phyloP scores from a whole-genome alignment of 1,284 basidiomycete species.

The Boletellus deceptivus region DNA sequence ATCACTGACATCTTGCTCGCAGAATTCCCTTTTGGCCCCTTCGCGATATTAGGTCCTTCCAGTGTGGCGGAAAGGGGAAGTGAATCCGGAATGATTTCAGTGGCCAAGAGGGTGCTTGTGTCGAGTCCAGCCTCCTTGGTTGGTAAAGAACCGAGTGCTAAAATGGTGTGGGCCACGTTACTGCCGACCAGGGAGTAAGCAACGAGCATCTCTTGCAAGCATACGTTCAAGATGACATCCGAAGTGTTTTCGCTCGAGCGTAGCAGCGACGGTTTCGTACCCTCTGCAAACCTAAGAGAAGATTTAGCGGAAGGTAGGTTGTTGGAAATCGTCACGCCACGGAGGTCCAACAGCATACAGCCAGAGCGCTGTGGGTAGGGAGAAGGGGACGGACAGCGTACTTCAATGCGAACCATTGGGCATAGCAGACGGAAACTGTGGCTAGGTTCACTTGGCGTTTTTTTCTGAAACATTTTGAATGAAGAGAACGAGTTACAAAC shows the following conservation, averaged over 20 bases:
- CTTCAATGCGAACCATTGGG: slow-evolving; percentile 58
- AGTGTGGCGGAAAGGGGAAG: slow-evolving; percentile 25
- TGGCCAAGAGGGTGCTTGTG: slow-evolving; percentile 25
- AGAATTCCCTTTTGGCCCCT: slow-evolving; percentile 9
- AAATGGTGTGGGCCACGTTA: slow-evolving; percentile 21
- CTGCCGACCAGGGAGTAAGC: slow-evolving; percentile 43
- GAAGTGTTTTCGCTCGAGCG: slow-evolving; percentile 2
- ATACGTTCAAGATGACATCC: slow-evolving; percentile 18
- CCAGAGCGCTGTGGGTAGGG: slow-evolving; percentile 54
- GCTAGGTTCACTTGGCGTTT: background rate
- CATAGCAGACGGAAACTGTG: slow-evolving; percentile 32
- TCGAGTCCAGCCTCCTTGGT: slow-evolving; percentile 8
- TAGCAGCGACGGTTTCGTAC: background rate
- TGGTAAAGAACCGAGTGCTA: slow-evolving; percentile 28
- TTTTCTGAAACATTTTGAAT: slow-evolving; percentile 16
- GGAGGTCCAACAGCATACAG: slow-evolving; percentile 61
- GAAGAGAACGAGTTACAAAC: slow-evolving; percentile 1
- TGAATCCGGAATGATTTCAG: slow-evolving; percentile 15
- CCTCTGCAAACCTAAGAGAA: slow-evolving; percentile 43
- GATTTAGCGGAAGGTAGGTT: slow-evolving; percentile 28
- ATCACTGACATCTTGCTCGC: slow-evolving; percentile 37
- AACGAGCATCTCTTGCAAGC: slow-evolving; percentile 45
- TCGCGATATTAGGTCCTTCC: slow-evolving; percentile 11
- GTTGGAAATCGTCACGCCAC: slow-evolving; percentile 46
- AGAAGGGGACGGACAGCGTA: slow-evolving; percentile 54